A percentile compares a stretch with the other conserved stretches of the same genome.
Evolutionary conservation across 768 basidiomycete genomes (phyloP).

Genomic region (Amanita brunnescens): DNA sequence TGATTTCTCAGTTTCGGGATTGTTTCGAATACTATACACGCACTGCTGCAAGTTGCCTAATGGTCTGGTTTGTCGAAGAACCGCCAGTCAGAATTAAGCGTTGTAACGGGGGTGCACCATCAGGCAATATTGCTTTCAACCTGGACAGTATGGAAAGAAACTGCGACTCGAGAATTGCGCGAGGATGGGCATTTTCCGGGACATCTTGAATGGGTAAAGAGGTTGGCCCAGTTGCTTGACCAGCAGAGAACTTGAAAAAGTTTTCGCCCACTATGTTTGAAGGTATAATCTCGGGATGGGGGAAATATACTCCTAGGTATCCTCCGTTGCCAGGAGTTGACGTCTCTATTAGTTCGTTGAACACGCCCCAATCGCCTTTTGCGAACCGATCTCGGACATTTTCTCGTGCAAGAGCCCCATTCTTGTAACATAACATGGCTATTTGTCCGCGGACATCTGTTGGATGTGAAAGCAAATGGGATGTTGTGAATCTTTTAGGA

Average conservation of each 20-base stretch:
- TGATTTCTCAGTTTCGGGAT: neutral
- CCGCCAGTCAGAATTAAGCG: conserved; percentile 76
- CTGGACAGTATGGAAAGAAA: conserved; percentile 74
- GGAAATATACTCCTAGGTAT: conserved; percentile 69
- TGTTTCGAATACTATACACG: conserved; percentile 6
- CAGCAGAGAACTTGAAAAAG: conserved; percentile 33
- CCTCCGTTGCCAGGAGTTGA: conserved; percentile 52
- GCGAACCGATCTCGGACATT: conserved; percentile 63
- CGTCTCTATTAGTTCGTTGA: conserved; percentile 54
- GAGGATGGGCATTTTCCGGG: conserved; percentile 46
- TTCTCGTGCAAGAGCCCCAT: conserved; percentile 77
- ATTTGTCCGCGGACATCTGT: conserved; percentile 56
- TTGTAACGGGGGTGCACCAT: conserved; percentile 43
- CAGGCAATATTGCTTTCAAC: conserved; percentile 57
- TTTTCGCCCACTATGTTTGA: conserved; percentile 65
- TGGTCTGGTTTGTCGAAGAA: conserved; percentile 61
- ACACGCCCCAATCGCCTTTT: conserved; percentile 52
- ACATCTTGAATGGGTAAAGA: conserved; percentile 26
- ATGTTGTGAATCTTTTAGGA: conserved; percentile 65
- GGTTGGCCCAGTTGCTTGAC: conserved; percentile 9
- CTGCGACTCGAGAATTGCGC: conserved; percentile 79
- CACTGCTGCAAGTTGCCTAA: conserved; percentile 63
- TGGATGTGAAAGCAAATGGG: conserved; percentile 67
- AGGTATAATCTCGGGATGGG: conserved; percentile 83
- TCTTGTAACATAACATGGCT: conserved; percentile 90